phyloP scores from a whole-genome alignment of 1,139 yeast species.

The Yamadazyma oceani region DNA sequence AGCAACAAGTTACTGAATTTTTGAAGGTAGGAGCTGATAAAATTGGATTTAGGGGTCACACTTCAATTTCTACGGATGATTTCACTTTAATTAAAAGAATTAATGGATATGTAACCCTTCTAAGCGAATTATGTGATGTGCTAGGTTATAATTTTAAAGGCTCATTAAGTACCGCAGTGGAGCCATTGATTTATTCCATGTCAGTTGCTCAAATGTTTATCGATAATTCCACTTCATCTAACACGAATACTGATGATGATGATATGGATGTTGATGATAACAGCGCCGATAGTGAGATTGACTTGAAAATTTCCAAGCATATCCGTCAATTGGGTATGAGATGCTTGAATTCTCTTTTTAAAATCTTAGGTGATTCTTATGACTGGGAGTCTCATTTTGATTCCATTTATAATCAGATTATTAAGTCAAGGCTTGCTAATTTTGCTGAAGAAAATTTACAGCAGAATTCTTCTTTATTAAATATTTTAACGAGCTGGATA shows the following conservation, averaged over 20 bases:
- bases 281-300: constrained; percentile 17
- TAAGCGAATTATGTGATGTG: constrained; percentile 60
- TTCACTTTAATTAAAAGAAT: constrained; percentile 46
- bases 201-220: constrained; percentile 54
- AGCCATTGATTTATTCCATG: constrained; percentile 61
- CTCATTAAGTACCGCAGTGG: constrained; percentile 52
- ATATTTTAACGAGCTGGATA: constrained; percentile 66
- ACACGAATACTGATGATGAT: constrained; percentile 14
- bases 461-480: constrained; percentile 77
- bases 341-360: constrained; percentile 53
- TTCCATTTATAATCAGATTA: constrained; percentile 50
- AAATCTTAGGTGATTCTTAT: constrained; percentile 43
- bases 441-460: constrained; percentile 80
- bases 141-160: constrained; percentile 60
- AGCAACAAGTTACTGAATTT: constrained; percentile 56
- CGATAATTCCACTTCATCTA: constrained; percentile 13
- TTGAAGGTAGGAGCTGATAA: constrained; percentile 61
- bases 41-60: constrained; percentile 42
- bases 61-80: constrained; percentile 24
- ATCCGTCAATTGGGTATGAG: constrained; percentile 64
- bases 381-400: constrained; percentile 60
- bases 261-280: constrained; percentile 17
- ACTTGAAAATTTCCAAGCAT: constrained; percentile 49
- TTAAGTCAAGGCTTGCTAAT: constrained; percentile 63
- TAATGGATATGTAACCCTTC: constrained; percentile 70